A percentile compares a stretch with the other conserved stretches of the same genome.
These are phyloP conservation scores for Suhomyces atakaporum DNA, from an alignment of 1,139 yeast species.

Conservation along the genomic window DNA sequence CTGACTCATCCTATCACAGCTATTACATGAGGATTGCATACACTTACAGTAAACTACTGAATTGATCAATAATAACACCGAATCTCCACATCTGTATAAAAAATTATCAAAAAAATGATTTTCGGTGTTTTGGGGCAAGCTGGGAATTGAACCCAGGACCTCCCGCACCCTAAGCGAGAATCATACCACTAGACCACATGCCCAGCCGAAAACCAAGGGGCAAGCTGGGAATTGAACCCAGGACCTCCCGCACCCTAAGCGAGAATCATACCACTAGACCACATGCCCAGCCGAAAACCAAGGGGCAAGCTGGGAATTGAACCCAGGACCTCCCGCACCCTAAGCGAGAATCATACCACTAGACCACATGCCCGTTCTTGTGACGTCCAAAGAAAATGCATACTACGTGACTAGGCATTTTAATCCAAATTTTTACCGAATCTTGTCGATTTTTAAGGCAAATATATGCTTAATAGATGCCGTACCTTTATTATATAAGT, in stretches of 20 bases:
- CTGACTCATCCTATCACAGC: no score
- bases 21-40: no score
- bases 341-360: constrained; percentile 40
- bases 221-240: constrained; percentile 39
- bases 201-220: constrained; percentile 19
- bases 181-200: constrained; percentile 40
- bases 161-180: constrained; percentile 41
- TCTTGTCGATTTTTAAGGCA: no score
- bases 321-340: constrained; percentile 45
- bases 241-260: constrained; percentile 43
- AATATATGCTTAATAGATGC: no score
- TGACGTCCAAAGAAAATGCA: constrained; percentile 28
- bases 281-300: constrained; percentile 26
- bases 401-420: no score
- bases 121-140: constrained; percentile 4
- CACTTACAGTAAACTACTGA: no score
- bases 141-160: constrained; percentile 45
- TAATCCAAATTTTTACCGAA: no score
- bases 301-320: constrained; percentile 31
- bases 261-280: constrained; percentile 41
- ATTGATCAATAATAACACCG: no score
- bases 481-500: no score
- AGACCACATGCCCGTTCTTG: constrained; percentile 18
- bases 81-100: no score
- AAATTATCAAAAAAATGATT: background rate